Percentiles rank a stretch among this genome's conserved stretches.
Conservation (phyloP, 1,284 basidiomycete species). For the Heliocybe sulcata region DNA sequence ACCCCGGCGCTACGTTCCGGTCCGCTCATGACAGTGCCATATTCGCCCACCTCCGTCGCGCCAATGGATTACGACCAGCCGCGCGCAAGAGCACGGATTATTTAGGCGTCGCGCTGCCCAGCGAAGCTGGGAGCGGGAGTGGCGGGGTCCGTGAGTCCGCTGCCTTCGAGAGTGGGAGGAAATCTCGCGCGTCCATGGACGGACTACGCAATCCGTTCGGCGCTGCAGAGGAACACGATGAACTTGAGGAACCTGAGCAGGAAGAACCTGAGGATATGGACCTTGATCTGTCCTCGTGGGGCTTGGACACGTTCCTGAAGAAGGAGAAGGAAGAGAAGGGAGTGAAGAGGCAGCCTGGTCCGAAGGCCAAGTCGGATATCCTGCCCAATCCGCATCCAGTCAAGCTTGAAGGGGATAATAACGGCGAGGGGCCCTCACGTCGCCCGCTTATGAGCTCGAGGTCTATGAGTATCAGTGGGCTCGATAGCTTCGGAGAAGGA, state of each 20-base stretch:
- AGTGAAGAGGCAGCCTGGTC: slow-evolving; percentile 34
- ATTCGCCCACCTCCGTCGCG: slow-evolving; percentile 62
- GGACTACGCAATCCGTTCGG: slow-evolving; percentile 67
- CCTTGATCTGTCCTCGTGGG: slow-evolving; percentile 79
- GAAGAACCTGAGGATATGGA: slow-evolving; percentile 49
- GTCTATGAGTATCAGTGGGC: slow-evolving; percentile 57
- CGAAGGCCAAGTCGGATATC: slow-evolving; percentile 37
- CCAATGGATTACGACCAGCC: slow-evolving; percentile 32
- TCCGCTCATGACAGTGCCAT: slow-evolving; percentile 79
- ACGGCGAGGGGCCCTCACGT: slow-evolving; percentile 17
- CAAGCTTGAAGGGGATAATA: slow-evolving; percentile 9
- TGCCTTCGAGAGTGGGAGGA: slow-evolving; percentile 31
- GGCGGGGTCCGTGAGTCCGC: slow-evolving; percentile 34
- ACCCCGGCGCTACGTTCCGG: slow-evolving; percentile 49
- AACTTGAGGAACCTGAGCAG: slow-evolving; percentile 37
- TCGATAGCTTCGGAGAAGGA: slow-evolving; percentile 44
- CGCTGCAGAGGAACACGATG: slow-evolving; percentile 46
- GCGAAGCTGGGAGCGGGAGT: slow-evolving; percentile 40
- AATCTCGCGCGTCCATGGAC: slow-evolving; percentile 46
- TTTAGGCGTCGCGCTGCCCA: slow-evolving; percentile 59
- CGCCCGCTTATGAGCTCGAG: slow-evolving; percentile 28
- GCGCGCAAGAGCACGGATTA: slow-evolving; percentile 51
- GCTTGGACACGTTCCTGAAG: slow-evolving; percentile 66
- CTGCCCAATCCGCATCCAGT: slow-evolving; percentile 43
- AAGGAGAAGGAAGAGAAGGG: slow-evolving; percentile 45